Base-by-base conservation (phyloP, 1,139 yeast species). In the Yamadazyma jaroonii region DNA sequence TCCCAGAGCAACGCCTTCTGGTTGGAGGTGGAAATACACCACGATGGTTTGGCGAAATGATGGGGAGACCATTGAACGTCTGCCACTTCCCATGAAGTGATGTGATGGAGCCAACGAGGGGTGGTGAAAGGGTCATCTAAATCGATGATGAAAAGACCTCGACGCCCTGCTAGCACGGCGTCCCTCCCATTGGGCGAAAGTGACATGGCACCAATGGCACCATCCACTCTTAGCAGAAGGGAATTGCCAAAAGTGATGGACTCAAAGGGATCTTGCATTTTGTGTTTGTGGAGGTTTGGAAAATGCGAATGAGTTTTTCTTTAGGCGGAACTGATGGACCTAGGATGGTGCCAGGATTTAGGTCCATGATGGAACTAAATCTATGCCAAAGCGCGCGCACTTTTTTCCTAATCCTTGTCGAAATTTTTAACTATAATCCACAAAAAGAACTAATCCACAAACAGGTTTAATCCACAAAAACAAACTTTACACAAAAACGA, bases 31-130 rank as follows among this genome's bases (percentile, higher is more conserved):
- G 96, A 86, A 1, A 90, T 84, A 37, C 94, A 89, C 96, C 97
- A 89, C 12, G 84, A 74, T 0, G 96, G 94, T 45, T 85, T 85
- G 0, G 80, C 72, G 9, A 75, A 71, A 55, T 88, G 95, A 42
- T 71, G 76, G 0, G 97, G 97, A 3, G 95, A 87, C 97, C 98
- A 92, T 57, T 92, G 97, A 1, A 90, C 97, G 57, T 92, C 97
- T 0, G 98, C 97, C 2, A 92, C 98, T 59, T 92, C 97, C 98
- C 98, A 94, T 0, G 95, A 82, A 0, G 97, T 90, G 24, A 81
- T 72, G 55, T 92, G 97, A 40, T 83, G 95, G 21, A 92, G 73
- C 89, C 95, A 87, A 42, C 98, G 67, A 0, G 98, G 98, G 1
- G 96, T 89, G 0, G 94, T 81, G 60, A 88, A 90, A 0, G 97